Conservation (phyloP, 306 rosid species). For the Abrus precatorius region DNA sequence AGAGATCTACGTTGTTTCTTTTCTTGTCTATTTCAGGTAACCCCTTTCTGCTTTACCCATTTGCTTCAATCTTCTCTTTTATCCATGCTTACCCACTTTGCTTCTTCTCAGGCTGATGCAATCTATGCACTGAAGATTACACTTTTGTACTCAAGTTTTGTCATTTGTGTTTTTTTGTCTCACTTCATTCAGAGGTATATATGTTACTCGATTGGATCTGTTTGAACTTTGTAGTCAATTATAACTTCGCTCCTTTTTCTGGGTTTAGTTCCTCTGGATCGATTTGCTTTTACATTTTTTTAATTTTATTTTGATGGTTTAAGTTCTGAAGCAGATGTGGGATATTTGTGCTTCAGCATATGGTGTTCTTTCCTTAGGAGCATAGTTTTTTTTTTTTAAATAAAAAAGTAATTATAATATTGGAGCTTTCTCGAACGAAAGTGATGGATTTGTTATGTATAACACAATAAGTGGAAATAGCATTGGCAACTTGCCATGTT, state of each 20-base stretch:
- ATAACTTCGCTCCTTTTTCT: background rate
- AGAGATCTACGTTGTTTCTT: constrained; percentile 43
- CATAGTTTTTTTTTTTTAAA: background rate
- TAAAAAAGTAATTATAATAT: background rate
- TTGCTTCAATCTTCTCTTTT: background rate
- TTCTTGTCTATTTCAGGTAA: constrained; percentile 46
- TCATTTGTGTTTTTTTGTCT: background rate
- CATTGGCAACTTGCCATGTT: background rate
- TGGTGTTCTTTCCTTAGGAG: background rate
- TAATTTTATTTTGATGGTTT: background rate
- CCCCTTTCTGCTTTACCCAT: background rate
- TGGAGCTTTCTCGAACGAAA: background rate
- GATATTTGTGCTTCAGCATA: constrained; percentile 1
- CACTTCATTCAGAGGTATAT: constrained; percentile 7
- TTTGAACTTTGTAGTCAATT: constrained; percentile 1
- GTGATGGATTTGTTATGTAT: constrained; percentile 14
- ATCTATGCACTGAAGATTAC: background rate
- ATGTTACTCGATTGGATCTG: constrained; percentile 2
- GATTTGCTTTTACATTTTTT: background rate
- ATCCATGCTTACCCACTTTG: constrained; percentile 23
- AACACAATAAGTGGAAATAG: background rate
- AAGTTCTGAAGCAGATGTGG: background rate
- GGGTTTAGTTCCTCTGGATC: constrained; percentile 5
- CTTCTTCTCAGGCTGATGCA: constrained; percentile 13
- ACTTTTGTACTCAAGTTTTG: background rate